These are phyloP conservation scores for Hamamelis virginiana DNA, from an alignment of 164 flowering plant genomes.

Conservation along the genomic window DNA sequence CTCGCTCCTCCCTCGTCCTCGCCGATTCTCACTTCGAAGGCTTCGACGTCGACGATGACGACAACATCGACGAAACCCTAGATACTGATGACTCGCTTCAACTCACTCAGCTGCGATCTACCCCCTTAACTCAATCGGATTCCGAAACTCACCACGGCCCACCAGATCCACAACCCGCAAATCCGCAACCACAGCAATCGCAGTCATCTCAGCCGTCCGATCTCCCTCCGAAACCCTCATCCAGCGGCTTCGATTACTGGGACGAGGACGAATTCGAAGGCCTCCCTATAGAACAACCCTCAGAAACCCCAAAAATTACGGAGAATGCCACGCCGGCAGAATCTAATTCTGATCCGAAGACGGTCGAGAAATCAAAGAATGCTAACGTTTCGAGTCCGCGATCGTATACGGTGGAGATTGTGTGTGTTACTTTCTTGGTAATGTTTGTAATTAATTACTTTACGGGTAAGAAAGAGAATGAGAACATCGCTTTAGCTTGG, in stretches of 20 bases:
- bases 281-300: constrained; percentile 38
- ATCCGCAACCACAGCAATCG: not conserved
- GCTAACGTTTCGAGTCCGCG: not conserved
- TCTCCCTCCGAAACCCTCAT: constrained; percentile 29
- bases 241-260: constrained; percentile 74
- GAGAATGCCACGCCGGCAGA: constrained; percentile 20
- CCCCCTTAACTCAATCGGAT: constrained; percentile 50
- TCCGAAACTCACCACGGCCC: constrained; percentile 18
- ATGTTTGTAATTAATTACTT: constrained; percentile 71
- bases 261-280: constrained; percentile 99
- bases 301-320: constrained; percentile 13
- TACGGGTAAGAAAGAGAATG: constrained; percentile 86
- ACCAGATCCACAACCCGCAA: constrained; percentile 9
- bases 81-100: constrained; percentile 16
- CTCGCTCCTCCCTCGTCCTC: constrained; percentile 32
- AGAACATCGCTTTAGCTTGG: constrained; percentile 90
- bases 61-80: constrained; percentile 28
- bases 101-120: constrained; percentile 28
- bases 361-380: constrained; percentile 4
- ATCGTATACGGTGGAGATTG: constrained; percentile 56
- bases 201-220: constrained; percentile 26
- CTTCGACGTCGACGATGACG: constrained; percentile 62
- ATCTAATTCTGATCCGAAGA: constrained; percentile 16
- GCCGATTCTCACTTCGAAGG: constrained; percentile 73
- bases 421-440: constrained; percentile 64